Base-by-base conservation (phyloP, 306 rosid species). In the Prunus davidiana region DNA sequence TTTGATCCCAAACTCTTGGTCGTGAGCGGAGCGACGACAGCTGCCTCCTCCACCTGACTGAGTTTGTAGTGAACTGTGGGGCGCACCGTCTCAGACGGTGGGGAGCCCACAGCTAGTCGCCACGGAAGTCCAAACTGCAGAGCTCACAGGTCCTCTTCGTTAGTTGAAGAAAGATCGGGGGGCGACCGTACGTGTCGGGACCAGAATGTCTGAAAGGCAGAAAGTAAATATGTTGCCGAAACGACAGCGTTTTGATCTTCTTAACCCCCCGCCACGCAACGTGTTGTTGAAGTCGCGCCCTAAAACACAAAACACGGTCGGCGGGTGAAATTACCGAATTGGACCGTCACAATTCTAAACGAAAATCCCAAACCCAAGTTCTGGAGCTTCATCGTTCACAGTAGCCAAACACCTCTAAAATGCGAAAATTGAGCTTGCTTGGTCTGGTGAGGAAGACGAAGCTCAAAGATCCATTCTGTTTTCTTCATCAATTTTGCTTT, bases 391-490 rank as follows among this genome's bases (percentile, higher is more conserved):
- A 1, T 27, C n/a, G 3, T 14, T 60, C 57, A 24, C 38, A 4
- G 15, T 30, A 43, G 8, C 15, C 16, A 38, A 64, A 64, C 67
- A 30, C 22, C 75, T 52, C n/a, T 34, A 69, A 54, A 69, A 90
- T 92, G 97, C 83, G 87, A 73, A 87, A 86, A 49, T 51, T 90
- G 77, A 74, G 85, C 52, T 89, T 84, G 85, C 77, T 94, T 13
- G 79, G 85, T 78, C 86, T 84, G 83, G 98, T 94, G 66, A 86
- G 90, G 71, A 14, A 2, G 13, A 19, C 7, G 22, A n/a, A 22
- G 12, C 12, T 73, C 73, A 6, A 55, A 20, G 8, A 18, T 22
- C 19, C 24, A 24, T 50, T 46, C 14, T 20, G 41, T 13, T 54
- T 3, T 64, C 13, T 70, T 66, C 43, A 3, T 3, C 18, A 12